Evolutionary conservation across 2,329 filamentous ascomycete genomes (phyloP), one percentile per base, ranked within the genome.

Genomic region (Lachnellula cervina): DNA sequence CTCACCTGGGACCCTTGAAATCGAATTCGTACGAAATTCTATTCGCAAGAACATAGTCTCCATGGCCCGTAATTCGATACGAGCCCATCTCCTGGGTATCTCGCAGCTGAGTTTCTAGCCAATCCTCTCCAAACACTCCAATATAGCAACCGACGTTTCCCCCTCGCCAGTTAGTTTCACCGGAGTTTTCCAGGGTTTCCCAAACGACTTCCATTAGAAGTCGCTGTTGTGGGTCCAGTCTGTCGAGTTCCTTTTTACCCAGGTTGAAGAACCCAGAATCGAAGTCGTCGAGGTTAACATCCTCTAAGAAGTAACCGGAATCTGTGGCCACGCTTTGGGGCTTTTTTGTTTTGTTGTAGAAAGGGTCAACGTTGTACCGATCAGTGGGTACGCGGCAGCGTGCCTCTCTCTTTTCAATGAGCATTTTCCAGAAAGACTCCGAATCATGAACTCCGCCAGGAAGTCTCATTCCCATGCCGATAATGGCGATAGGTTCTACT

Each of bases 11-110:
- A 0, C 71, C 71, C 6, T 58, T 66, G 3, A 74, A 54, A 40
- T 70, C 64, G 17, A 68, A 68, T 35, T 71, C 69, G 34, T 72
- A 70, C 2, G 65, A 68, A 0, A 69, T 52, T 0, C 71, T 62
- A 43, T 73, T 73, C 9, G 53, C 42, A 28, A 60, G 17, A 14
- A 50, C 66, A 14, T 63, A 56, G 40, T 56, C 55, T 25, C 43
- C 46, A 40, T 35, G 34, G 3, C 59, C 57, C 40, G 49, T 55
- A 17, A 58, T 45, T 17, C 51, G 43, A 40, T 54, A 54, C 9
- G 37, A 11, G 5, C 54, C 46, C 14, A 16, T 48, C 28, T 49
- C 28, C 25, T 58, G 56, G 25, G 42, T 28, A 32, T 58, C 56
- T 47, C 45, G 49, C 1, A 32, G 16, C 23, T 42, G 23, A 2